Percentiles rank a stretch among this genome's conserved stretches.
These are phyloP conservation scores for Lasiodiplodia gonubiensis DNA, from an alignment of 2,329 filamentous ascomycete genomes.

Conservation along the genomic window DNA sequence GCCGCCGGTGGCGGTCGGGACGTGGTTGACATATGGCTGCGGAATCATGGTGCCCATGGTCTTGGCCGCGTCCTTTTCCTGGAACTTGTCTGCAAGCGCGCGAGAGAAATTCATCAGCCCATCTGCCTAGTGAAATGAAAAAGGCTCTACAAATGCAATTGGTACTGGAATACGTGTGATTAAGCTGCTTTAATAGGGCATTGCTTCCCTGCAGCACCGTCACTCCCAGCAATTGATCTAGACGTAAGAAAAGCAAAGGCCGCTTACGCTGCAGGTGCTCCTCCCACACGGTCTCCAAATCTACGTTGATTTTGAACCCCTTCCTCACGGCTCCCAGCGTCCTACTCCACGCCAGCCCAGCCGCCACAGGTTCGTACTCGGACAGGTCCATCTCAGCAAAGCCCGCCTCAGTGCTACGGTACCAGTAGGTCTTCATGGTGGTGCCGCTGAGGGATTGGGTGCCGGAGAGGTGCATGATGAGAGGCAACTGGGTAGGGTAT, in stretches of 20 bases:
- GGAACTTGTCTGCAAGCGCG: constrained; percentile 28
- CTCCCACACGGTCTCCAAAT: constrained; percentile 42
- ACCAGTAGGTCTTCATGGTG: constrained; percentile 48
- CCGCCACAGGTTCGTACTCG: constrained; percentile 49
- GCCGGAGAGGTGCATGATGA: constrained; percentile 50
- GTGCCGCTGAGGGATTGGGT: constrained; percentile 44
- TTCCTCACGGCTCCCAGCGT: constrained; percentile 47
- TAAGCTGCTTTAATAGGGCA: background rate
- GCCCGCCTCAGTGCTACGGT: constrained; percentile 44
- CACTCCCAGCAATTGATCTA: background rate
- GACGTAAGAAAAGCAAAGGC: background rate
- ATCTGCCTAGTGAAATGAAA: background rate
- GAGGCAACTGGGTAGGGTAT: constrained; percentile 46
- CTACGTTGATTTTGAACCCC: constrained; percentile 43
- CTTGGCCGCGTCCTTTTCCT: constrained; percentile 35
- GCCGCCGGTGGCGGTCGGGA: constrained; percentile 53
- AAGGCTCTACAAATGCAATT: constrained; percentile 8
- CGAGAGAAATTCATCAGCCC: constrained; percentile 5
- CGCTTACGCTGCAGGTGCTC: constrained; percentile 40
- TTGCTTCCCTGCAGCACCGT: background rate
- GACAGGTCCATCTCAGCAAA: constrained; percentile 51
- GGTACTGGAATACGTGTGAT: background rate
- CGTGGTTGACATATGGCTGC: constrained; percentile 42
- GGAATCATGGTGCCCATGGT: constrained; percentile 40
- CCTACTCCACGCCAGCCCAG: constrained; percentile 51